Percentiles rank a stretch among this genome's conserved stretches.
Evolutionary conservation across 2,329 filamentous ascomycete species (phyloP).

Genomic region (Curvularia spicifera): DNA sequence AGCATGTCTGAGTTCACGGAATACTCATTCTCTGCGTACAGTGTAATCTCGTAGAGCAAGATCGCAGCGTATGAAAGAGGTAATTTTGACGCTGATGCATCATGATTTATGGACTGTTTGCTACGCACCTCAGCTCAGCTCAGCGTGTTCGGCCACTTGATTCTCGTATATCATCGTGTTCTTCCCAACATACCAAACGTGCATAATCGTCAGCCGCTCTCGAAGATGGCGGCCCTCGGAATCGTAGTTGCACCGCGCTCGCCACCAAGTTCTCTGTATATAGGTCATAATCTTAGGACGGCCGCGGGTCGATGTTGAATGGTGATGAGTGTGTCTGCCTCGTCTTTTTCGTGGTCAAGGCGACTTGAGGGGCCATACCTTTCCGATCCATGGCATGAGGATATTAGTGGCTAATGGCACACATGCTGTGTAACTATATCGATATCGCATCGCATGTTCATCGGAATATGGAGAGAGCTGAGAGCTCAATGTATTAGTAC

Average conservation of each 20-base stretch:
- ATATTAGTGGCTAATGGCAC: constrained; percentile 3
- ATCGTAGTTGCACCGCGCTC: constrained; percentile 14
- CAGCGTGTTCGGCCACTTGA: constrained; percentile 10
- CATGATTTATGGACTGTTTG: constrained; percentile 4
- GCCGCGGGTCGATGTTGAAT: not conserved
- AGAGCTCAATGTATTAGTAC: not conserved
- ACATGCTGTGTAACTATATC: constrained; percentile 17
- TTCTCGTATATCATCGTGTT: constrained; percentile 17
- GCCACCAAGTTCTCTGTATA: constrained; percentile 1
- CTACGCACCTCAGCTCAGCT: constrained; percentile 9
- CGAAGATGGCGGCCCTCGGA: not conserved
- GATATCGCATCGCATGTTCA: constrained; percentile 12
- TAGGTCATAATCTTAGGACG: not conserved
- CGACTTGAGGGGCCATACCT: not conserved
- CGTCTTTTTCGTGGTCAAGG: constrained; percentile 16
- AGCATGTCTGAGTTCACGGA: not conserved
- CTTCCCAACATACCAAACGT: constrained; percentile 15
- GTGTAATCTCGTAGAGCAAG: not conserved
- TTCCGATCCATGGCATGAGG: constrained; percentile 6
- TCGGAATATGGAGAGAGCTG: constrained; percentile 10
- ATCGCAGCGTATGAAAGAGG: not conserved
- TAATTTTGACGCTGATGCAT: not conserved
- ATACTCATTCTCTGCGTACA: not conserved
- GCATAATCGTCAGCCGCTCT: constrained; percentile 11
- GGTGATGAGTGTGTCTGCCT: not conserved